Evolutionary conservation across 1,284 basidiomycete genomes (phyloP), one percentile per base, ranked within the genome.

Genomic region (Chiua sp.): DNA sequence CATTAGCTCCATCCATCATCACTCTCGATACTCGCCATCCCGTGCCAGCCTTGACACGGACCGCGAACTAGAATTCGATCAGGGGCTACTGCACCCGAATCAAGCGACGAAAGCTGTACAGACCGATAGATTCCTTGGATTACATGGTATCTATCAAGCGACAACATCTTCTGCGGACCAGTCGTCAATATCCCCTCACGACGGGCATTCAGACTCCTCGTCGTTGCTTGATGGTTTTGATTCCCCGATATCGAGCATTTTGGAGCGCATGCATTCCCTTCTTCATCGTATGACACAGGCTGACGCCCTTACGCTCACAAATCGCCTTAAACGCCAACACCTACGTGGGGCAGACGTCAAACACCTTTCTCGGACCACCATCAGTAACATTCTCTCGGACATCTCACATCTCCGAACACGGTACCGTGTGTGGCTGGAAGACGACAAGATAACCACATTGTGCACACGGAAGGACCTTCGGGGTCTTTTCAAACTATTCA

Each of bases 271-370:
- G 55, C 76, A 81, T 32, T 79, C 84, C 30, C 77, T 98, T 15
- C 80, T 93, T 54, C 83, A 80, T 56, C 87, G 91, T 22, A 82
- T 98, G 63, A 79, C 84, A 20, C 87, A 92, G 64, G 90, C 96
- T 2, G 96, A 99, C 67, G 90, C 96, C 1, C 82, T 92, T 32
- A 96, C 94, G 1, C 81, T 99, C 46, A 93, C 93, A 48, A 91
- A 92, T 60, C 88, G 97, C 18, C 81, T 99, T 48, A 97, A 96
- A 76, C 90, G 95, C 51, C 97, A 98, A 66, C 87, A 96, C 69
- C 82, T 98, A 3, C 90, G 86, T 59, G 90, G 92, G 4, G 87
- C 89, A 47, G 96, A 98, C 68, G 85, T 98, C 22, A 86, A 88
- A 18, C 93, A 98, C 70, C 81, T 98, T 20, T 96, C 96, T 1